phyloP scores from a whole-genome alignment of 2,329 filamentous ascomycete genomes.

The Zymoseptoria ardabiliae region DNA sequence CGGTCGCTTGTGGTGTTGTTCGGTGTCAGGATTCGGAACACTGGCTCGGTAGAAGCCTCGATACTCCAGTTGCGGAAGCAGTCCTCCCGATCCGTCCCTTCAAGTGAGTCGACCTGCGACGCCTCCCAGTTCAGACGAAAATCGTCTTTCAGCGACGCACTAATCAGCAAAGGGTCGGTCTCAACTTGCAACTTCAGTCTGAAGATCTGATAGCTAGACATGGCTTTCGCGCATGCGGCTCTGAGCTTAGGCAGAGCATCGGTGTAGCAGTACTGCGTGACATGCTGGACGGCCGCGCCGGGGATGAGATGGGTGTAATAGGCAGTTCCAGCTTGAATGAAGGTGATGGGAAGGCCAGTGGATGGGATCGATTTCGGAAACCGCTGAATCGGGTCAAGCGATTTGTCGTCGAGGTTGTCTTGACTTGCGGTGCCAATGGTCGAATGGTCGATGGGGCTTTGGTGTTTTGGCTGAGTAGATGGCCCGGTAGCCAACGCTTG shows the following conservation, averaged over 20 bases:
- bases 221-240: not conserved
- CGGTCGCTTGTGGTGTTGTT: not conserved
- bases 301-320: slow-evolving; percentile 2
- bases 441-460: not conserved
- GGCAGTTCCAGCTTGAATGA: slow-evolving; percentile 1
- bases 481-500: not conserved
- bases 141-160: not conserved
- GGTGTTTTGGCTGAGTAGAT: not conserved
- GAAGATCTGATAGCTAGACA: slow-evolving; percentile 1
- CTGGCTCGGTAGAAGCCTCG: slow-evolving; percentile 3
- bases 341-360: slow-evolving; percentile 2
- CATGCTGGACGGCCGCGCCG: slow-evolving; percentile 3
- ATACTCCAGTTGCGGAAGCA: slow-evolving; percentile 1
- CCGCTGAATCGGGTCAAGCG: slow-evolving; percentile 3
- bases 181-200: slow-evolving; percentile 1
- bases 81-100: not conserved
- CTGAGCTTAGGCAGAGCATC: not conserved
- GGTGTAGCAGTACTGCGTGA: slow-evolving; percentile 4
- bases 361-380: slow-evolving; percentile 1
- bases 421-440: not conserved
- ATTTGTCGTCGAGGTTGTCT: not conserved
- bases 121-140: slow-evolving; percentile 1
- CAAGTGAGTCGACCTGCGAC: not conserved
- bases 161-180: slow-evolving; percentile 1
- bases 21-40: slow-evolving; percentile 2